Conservation (phyloP, 2,329 filamentous ascomycete genomes). For the Coniochaeta sp. region DNA sequence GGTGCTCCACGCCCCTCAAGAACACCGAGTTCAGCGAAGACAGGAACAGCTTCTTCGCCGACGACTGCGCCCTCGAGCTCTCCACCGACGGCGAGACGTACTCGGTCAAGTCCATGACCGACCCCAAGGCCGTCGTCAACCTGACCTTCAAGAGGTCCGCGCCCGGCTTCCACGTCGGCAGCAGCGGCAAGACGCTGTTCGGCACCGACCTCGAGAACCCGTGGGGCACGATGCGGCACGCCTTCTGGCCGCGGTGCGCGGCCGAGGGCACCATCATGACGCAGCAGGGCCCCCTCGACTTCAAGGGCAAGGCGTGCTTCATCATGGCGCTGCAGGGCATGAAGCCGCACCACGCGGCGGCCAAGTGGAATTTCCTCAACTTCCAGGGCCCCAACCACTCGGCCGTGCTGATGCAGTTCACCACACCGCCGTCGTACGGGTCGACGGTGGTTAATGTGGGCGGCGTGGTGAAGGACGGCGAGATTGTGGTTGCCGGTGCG, state of each 20-base stretch:
- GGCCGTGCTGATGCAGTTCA: slow-evolving; percentile 92
- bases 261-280: slow-evolving; percentile 81
- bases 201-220: slow-evolving; percentile 80
- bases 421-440: slow-evolving; percentile 87
- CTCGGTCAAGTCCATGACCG: slow-evolving; percentile 83
- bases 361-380: slow-evolving; percentile 87
- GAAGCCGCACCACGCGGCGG: slow-evolving; percentile 96
- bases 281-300: slow-evolving; percentile 71
- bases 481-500: slow-evolving; percentile 68
- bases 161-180: slow-evolving; percentile 79
- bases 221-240: slow-evolving; percentile 88
- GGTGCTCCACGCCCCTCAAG: slow-evolving; percentile 72
- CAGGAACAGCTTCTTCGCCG: slow-evolving; percentile 76
- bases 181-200: slow-evolving; percentile 75
- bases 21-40: slow-evolving; percentile 81
- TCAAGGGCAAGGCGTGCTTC: slow-evolving; percentile 74
- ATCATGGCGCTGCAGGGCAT: slow-evolving; percentile 89
- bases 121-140: slow-evolving; percentile 76
- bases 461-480: slow-evolving; percentile 71
- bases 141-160: slow-evolving; percentile 68
- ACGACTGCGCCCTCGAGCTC: slow-evolving; percentile 77
- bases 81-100: slow-evolving; percentile 78
- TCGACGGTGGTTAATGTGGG: slow-evolving; percentile 78
- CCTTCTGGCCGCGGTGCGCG: slow-evolving; percentile 86
- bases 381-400: slow-evolving; percentile 86